Evolutionary conservation across 2,329 filamentous ascomycete species (phyloP).

Genomic region (Hirsutella thompsonii): DNA sequence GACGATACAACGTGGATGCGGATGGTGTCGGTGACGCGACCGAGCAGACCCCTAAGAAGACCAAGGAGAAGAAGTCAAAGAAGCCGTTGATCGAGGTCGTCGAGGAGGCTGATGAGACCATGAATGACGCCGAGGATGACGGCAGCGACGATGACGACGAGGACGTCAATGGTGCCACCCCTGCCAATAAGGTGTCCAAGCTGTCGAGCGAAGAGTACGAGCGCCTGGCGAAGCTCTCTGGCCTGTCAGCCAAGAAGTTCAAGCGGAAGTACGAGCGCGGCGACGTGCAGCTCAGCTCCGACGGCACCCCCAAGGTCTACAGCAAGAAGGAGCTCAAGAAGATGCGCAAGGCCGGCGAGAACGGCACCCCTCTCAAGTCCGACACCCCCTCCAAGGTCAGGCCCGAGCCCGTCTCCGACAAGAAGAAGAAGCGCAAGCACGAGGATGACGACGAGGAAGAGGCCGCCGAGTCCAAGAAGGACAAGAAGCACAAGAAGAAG

Average conservation of each 20-base stretch:
- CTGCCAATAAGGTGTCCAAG: constrained; percentile 21
- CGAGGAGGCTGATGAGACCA: constrained; percentile 28
- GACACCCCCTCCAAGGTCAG: constrained; percentile 27
- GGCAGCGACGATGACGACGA: constrained; percentile 14
- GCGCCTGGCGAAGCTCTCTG: constrained; percentile 50
- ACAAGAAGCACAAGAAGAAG: constrained; percentile 42
- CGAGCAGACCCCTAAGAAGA: constrained; percentile 21
- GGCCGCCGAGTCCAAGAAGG: constrained; percentile 44
- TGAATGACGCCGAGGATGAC: constrained; percentile 29
- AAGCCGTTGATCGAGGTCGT: constrained; percentile 28
- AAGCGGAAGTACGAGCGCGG: constrained; percentile 67
- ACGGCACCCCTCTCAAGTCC: constrained; percentile 26
- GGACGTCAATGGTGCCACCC: constrained; percentile 14
- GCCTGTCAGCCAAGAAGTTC: constrained; percentile 63
- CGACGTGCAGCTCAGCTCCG: constrained; percentile 52
- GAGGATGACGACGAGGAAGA: constrained; percentile 56
- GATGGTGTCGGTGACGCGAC: constrained; percentile 62
- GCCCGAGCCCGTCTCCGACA: constrained; percentile 13
- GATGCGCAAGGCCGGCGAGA: constrained; percentile 48
- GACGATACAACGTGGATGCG: constrained; percentile 90
- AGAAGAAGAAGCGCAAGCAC: constrained; percentile 62
- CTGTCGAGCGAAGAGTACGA: constrained; percentile 44
- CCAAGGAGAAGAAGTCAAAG: constrained; percentile 30
- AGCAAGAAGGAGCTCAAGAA: constrained; percentile 72
- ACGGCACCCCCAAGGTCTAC: constrained; percentile 52